These are phyloP conservation scores for Tetradesmus lagerheimii DNA, from an alignment of 139 green algal genomes.

Conservation along the genomic window DNA sequence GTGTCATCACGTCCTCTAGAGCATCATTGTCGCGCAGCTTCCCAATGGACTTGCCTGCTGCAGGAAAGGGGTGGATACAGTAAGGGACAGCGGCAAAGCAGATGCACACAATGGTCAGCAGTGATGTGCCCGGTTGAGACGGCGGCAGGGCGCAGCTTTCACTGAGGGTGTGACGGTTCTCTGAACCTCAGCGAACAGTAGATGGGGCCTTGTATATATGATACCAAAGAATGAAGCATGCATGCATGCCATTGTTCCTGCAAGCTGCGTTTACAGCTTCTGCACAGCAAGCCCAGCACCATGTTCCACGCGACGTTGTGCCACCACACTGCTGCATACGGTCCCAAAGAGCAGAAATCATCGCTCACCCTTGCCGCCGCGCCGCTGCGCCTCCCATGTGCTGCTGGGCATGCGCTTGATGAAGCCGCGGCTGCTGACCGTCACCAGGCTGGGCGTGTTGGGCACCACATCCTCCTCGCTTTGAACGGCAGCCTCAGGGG, in stretches of 20 bases:
- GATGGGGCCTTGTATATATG: too few species aligned
- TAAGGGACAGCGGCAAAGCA: background rate
- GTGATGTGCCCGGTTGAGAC: background rate
- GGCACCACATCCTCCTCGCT: conserved; percentile 71
- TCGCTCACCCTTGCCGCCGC: conserved; percentile 48
- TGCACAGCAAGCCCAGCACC: too few species aligned
- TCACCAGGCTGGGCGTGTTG: conserved; percentile 75
- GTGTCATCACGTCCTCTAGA: too few species aligned
- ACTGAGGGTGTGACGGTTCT: too few species aligned
- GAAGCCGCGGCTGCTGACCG: conserved; percentile 82
- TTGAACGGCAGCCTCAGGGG: conserved; percentile 7
- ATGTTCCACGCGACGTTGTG: too few species aligned
- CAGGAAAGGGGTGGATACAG: background rate
- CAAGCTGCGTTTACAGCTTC: too few species aligned
- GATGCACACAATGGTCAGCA: background rate
- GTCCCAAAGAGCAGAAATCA: too few species aligned
- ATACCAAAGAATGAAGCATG: background rate
- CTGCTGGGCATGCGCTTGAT: conserved; percentile 89
- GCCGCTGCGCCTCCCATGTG: conserved; percentile 70
- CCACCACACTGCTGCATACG: conserved; percentile 35
- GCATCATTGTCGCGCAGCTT: too few species aligned
- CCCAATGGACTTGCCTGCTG: background rate
- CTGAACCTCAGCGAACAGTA: too few species aligned
- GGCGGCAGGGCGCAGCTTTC: too few species aligned
- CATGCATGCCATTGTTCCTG: too few species aligned